These are phyloP conservation scores for Parietaria judaica DNA, from an alignment of 306 rosid species.

Conservation along the genomic window DNA sequence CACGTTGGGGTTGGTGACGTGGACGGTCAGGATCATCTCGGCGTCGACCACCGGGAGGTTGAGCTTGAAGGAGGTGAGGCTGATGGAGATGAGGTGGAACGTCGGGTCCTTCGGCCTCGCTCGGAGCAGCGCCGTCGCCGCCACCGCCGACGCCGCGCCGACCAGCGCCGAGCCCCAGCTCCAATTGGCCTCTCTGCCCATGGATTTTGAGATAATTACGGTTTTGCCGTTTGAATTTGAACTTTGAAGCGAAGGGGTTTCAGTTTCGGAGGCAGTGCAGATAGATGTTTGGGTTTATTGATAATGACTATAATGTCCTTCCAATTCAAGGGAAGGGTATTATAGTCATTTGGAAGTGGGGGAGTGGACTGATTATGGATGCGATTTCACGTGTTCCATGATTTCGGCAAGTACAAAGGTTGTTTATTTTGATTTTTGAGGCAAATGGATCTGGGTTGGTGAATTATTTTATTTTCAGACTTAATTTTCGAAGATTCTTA, in stretches of 20 bases:
- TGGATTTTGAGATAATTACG: background rate
- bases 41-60: conserved; percentile 58
- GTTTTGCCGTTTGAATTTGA: too few relatives aligned
- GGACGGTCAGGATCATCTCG: conserved; percentile 64
- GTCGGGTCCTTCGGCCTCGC: conserved; percentile 83
- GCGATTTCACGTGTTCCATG: too few relatives aligned
- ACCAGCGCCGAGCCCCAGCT: conserved; percentile 63
- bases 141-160: conserved; percentile 71
- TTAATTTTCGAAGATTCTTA: too few relatives aligned
- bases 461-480: too few relatives aligned
- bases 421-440: too few relatives aligned
- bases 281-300: background rate
- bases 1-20: conserved; percentile 83
- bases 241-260: background rate
- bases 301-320: background rate
- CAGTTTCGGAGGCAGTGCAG: background rate
- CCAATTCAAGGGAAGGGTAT: background rate
- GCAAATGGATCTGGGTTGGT: too few relatives aligned
- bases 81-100: conserved; percentile 61
- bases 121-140: conserved; percentile 39
- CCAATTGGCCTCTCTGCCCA: conserved; percentile 43
- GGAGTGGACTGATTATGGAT: too few relatives aligned
- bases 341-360: too few relatives aligned
- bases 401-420: too few relatives aligned
- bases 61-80: conserved; percentile 58